These are phyloP conservation scores for Schrenkiella parvula DNA, from an alignment of 345 rosid genomes.

Conservation along the genomic window DNA sequence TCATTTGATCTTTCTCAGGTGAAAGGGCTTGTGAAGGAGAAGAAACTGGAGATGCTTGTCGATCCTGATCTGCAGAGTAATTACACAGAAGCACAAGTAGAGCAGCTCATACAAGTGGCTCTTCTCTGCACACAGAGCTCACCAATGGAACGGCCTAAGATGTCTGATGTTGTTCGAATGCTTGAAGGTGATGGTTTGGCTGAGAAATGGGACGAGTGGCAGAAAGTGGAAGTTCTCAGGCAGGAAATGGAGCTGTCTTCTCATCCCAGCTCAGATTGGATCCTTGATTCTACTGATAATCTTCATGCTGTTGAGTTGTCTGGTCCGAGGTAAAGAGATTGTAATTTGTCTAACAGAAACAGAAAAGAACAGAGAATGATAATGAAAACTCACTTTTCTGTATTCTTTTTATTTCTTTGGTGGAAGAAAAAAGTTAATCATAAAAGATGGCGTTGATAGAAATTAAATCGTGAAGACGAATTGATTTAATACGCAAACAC, in stretches of 20 bases:
- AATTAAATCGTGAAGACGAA: too few species aligned
- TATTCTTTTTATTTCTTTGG: constrained; percentile 3
- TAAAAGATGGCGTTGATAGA: too few species aligned
- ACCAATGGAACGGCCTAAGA: constrained; percentile 89
- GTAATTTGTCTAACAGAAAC: constrained; percentile 19
- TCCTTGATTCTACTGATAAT: constrained; percentile 80
- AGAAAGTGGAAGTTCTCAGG: constrained; percentile 78
- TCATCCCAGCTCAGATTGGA: constrained; percentile 75
- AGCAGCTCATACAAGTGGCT: constrained; percentile 88
- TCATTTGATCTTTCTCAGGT: constrained; percentile 42
- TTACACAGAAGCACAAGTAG: constrained; percentile 72
- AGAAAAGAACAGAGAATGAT: constrained; percentile 8
- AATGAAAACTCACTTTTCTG: neutral
- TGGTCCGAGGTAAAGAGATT: constrained; percentile 67
- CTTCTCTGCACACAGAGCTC: constrained; percentile 89
- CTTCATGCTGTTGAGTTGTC: constrained; percentile 89
- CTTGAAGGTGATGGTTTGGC: constrained; percentile 90
- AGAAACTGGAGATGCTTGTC: constrained; percentile 79
- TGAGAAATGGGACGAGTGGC: constrained; percentile 97
- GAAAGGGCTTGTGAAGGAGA: constrained; percentile 85
- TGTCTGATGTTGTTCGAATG: constrained; percentile 93
- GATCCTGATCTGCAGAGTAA: constrained; percentile 84
- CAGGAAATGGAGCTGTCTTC: constrained; percentile 75
- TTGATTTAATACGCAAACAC: too few species aligned
- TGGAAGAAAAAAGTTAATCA: neutral